These are phyloP conservation scores for Berberis vulgaris DNA, from an alignment of 164 flowering plant species.

Conservation along the genomic window DNA sequence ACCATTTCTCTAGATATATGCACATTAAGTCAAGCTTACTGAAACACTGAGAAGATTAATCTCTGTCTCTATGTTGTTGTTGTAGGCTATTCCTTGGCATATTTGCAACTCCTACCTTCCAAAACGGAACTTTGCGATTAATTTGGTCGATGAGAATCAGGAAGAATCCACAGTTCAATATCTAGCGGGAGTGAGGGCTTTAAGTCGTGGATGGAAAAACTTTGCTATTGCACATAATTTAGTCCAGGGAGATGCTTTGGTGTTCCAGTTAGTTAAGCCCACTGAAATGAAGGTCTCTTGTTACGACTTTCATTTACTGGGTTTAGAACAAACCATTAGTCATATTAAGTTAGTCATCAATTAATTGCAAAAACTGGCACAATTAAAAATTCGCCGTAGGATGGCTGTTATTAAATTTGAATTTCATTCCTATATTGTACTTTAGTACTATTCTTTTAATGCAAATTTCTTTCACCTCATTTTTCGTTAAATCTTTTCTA, in stretches of 20 bases:
- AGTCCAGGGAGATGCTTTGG: constrained; percentile 68
- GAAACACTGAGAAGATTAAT: background rate
- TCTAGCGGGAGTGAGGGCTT: constrained; percentile 45
- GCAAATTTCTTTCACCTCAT: background rate
- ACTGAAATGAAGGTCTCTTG: constrained; percentile 45
- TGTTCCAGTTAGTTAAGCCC: constrained; percentile 47
- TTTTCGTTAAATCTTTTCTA: no score
- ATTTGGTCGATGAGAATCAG: constrained; percentile 17
- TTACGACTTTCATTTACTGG: background rate
- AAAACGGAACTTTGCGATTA: constrained; percentile 9
- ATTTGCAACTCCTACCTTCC: constrained; percentile 13
- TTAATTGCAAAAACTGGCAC: no score
- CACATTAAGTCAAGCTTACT: background rate
- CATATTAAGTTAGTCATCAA: no score
- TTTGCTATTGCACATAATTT: constrained; percentile 57
- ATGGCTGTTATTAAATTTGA: no score
- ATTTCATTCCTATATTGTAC: no score
- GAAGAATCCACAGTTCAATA: constrained; percentile 26
- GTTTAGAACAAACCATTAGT: no score
- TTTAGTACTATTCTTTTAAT: background rate
- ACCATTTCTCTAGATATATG: no score
- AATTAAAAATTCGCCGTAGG: no score
- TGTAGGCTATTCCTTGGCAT: constrained; percentile 3
- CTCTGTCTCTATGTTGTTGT: background rate
- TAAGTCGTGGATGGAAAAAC: constrained; percentile 80